These are phyloP conservation scores for Neurospora sp. DNA, from an alignment of 495 filamentous ascomycete genomes.

Conservation along the genomic window DNA sequence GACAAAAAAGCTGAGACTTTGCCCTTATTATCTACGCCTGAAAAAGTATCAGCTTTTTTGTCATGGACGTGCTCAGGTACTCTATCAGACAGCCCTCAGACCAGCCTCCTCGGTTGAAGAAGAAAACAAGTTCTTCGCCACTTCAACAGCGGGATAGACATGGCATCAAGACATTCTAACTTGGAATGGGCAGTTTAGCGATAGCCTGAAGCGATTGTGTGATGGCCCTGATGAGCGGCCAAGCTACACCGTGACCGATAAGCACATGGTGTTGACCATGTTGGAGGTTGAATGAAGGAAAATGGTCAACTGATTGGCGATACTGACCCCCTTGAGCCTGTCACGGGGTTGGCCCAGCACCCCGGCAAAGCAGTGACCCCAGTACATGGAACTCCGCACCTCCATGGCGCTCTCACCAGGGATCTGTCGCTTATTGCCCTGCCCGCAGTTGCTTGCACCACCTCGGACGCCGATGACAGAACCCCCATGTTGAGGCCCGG, in stretches of 20 bases:
- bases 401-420: not conserved
- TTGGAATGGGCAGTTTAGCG: not conserved
- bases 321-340: constrained; percentile 10
- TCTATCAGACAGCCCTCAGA: not conserved
- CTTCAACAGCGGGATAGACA: not conserved
- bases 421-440: not conserved
- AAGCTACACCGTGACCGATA: not conserved
- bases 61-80: too few species aligned
- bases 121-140: not conserved
- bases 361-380: not conserved
- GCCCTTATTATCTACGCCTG: too few species aligned
- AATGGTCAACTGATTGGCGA: constrained; percentile 19
- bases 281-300: not conserved
- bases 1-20: too few species aligned
- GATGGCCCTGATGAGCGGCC: not conserved
- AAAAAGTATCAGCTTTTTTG: too few species aligned
- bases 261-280: not conserved
- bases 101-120: not conserved
- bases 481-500: not conserved
- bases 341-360: constrained; percentile 15
- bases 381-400: not conserved
- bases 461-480: not conserved
- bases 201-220: not conserved
- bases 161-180: not conserved
- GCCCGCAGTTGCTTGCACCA: not conserved